Evolutionary conservation across 2,329 filamentous ascomycete genomes (phyloP), one percentile per base, ranked within the genome.

Genomic region (Fusarium xyrophilum): DNA sequence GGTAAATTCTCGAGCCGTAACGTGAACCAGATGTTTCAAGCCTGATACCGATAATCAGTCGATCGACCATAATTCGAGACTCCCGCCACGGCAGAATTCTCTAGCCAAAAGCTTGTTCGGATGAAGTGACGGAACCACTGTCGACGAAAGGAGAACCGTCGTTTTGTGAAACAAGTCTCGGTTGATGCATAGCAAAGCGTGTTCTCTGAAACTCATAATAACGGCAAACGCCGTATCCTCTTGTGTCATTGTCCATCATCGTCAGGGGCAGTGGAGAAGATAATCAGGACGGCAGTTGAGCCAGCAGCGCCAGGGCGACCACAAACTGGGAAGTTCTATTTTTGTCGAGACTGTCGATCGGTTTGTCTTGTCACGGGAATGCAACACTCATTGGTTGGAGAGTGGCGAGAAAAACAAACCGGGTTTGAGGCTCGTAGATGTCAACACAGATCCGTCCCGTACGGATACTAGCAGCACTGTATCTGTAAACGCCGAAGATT

Each of bases 241-340:
- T 48, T 54, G 33, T 47, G 51, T 52, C 55, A 56, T 65, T 56
- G 42, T 54, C 48, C 51, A 59, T 62, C 67, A 71, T 71, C 66
- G 69, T 71, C 69, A 71, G 69, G 69, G 69, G 69, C 51, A 56
- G 68, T 68, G 69, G 69, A 58, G 69, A 65, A 54, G 63, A 69
- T 70, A 60, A 56, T 71, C 69, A 70, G 69, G 66, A 67, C 67
- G 56, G 56, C 35, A 69, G 55, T 68, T 65, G 40, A 61, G 47
- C 46, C 46, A 54, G 58, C 46, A 54, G 58, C 36, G 28, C 44
- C 44, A 53, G 25, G 25, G 30, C 36, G 30, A 54, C 30, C 47
- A 51, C 35, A 44, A 42, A 48, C 44, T 38, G 35, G 50, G 42
- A 36, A 50, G 39, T 56, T 71, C 69, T 71, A 71, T 71, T 71